Base-by-base conservation (phyloP, 768 basidiomycete genomes). In the Crassisporium funariophilum region DNA sequence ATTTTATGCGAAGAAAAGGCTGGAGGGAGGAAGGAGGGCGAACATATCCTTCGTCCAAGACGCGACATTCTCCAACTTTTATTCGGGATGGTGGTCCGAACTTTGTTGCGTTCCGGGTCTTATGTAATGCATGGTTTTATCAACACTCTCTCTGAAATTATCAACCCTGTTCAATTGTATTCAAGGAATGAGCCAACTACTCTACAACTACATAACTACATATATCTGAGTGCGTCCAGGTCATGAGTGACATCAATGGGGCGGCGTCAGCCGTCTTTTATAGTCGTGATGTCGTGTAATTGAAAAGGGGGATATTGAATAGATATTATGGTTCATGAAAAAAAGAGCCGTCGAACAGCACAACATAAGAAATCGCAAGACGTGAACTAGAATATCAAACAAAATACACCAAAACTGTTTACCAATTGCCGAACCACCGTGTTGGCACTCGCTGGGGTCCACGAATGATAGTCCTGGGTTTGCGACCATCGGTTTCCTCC, bases 391-490 rank as follows among this genome's bases (percentile, higher is more conserved):
- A 61, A 63, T 66, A 66, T 63, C 64, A 41, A 56, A 57, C 51
- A 56, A 59, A 43, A 55, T 46, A 56, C 39, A 48, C 42, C 55
- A 62, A 53, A 50, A 57, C 46, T 46, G 31, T 57, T 71, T 69
- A 77, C 83, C 83, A 84, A 45, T 74, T 73, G 50, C 74, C 73
- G 54, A 84, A 80, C 83, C 83, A 84, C 25, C 79, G 66, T 29
- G 77, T 66, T 44, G 79, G 79, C 53, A 74, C 71, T 52, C 75
- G 70, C 59, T 77, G 79, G 21, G 68, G 74, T 43, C 66, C 67
- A 35, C 77, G 78, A 50, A 71, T 69, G 40, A 77, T 67, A 24
- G 74, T 72, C 44, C 65, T 63, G 29, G 63, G 68, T 52, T 63
- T 67, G 38, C 53, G 65, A 16, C 71, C 71, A 5, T 75, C 75